Evolutionary conservation across 1,139 yeast genomes (phyloP).

Genomic region (Meyerozyma carpophila): DNA sequence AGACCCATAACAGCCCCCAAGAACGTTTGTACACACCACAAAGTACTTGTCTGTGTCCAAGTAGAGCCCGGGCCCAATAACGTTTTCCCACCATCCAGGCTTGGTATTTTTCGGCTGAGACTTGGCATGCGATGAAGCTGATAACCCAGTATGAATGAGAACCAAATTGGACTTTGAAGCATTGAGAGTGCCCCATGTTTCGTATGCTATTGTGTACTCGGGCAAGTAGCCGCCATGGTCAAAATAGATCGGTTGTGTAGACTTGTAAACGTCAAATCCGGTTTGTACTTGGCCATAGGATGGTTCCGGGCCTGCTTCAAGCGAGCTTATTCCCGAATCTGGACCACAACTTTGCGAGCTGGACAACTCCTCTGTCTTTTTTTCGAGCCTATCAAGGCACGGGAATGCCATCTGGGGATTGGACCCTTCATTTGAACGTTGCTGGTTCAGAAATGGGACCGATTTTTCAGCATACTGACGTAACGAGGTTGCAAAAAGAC

Average conservation of each 20-base stretch:
- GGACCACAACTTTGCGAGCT: conserved; percentile 11
- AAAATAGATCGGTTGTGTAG: conserved; percentile 55
- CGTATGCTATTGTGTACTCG: conserved; percentile 77
- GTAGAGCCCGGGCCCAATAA: conserved; percentile 79
- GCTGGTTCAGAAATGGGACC: background rate
- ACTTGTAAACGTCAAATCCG: conserved; percentile 59
- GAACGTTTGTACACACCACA: conserved; percentile 81
- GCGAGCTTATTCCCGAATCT: conserved; percentile 26
- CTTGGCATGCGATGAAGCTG: conserved; percentile 93
- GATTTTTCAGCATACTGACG: background rate
- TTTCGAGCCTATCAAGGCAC: conserved; percentile 74
- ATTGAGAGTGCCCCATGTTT: conserved; percentile 74
- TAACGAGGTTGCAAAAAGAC: background rate
- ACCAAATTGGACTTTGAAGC: conserved; percentile 61
- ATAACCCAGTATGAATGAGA: conserved; percentile 81
- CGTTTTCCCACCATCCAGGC: conserved; percentile 95
- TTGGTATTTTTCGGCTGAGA: conserved; percentile 66
- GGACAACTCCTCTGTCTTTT: conserved; percentile 43
- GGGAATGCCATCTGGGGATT: conserved; percentile 77
- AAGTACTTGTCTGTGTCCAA: conserved; percentile 79
- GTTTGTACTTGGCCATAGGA: conserved; percentile 65
- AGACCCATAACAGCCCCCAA: conserved; percentile 93
- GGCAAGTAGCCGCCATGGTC: conserved; percentile 82
- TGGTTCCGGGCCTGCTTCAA: conserved; percentile 81
- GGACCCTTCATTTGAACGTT: conserved; percentile 16